Percentiles rank a stretch among this genome's conserved stretches.
phyloP scores from a whole-genome alignment of 129 eudicot species.

The Centella asiatica region DNA sequence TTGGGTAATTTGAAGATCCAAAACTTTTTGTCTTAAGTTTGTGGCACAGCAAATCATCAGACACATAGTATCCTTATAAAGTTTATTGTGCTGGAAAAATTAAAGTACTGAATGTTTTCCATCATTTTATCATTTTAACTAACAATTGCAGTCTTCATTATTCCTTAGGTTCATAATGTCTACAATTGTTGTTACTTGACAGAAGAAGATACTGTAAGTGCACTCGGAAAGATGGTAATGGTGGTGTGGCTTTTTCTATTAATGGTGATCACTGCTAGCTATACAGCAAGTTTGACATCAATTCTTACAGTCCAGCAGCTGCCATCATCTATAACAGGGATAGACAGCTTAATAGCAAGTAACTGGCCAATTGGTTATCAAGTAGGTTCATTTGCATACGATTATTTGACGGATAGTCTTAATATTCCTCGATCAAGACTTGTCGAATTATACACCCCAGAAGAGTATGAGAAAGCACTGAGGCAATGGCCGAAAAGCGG shows the following conservation, averaged over 20 bases:
- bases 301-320: constrained; percentile 71
- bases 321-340: constrained; percentile 60
- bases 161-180: no score
- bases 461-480: constrained; percentile 47
- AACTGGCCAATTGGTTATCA: constrained; percentile 63
- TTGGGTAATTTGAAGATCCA: no score
- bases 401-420: constrained; percentile 49
- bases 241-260: constrained; percentile 67
- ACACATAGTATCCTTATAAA: no score
- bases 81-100: no score
- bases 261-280: constrained; percentile 65
- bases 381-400: constrained; percentile 59
- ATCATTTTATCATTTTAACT: not conserved
- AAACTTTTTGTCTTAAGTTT: no score
- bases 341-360: constrained; percentile 47
- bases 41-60: no score
- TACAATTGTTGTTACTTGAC: no score
- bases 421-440: constrained; percentile 41
- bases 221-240: constrained; percentile 65
- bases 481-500: constrained; percentile 42
- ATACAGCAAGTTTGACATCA: constrained; percentile 79
- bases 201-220: constrained; percentile 67
- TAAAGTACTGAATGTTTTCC: not conserved
- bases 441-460: constrained; percentile 40
- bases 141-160: not conserved